Evolutionary conservation across 768 basidiomycete genomes (phyloP).

Genomic region (Multifurca ochricompacta): DNA sequence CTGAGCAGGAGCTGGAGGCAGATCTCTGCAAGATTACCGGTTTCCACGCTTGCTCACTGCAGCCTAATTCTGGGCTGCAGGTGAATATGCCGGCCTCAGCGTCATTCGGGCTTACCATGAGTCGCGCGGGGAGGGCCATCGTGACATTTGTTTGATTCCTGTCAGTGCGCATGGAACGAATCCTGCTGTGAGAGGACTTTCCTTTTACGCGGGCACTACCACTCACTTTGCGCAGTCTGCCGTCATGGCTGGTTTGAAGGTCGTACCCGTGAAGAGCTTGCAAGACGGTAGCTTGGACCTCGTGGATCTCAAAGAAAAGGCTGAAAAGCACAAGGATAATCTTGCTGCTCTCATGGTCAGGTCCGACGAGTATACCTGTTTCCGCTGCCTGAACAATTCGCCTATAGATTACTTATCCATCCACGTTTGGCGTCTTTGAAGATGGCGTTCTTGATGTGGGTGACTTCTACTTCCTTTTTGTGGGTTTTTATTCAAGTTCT

Average conservation of each 20-base stretch:
- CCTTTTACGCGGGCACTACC: not conserved
- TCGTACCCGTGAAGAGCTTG: constrained; percentile 89
- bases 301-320: constrained; percentile 76
- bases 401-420: constrained; percentile 90
- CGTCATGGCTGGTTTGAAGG: constrained; percentile 94
- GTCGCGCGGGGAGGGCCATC: constrained; percentile 74
- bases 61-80: constrained; percentile 97
- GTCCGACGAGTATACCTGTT: not conserved
- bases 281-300: constrained; percentile 86
- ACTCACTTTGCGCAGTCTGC: constrained; percentile 58
- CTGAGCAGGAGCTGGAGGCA: constrained; percentile 72
- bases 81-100: constrained; percentile 93
- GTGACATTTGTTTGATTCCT: constrained; percentile 90
- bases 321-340: constrained; percentile 83
- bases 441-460: constrained; percentile 74
- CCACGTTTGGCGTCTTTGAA: constrained; percentile 97
- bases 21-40: constrained; percentile 94
- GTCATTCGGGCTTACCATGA: constrained; percentile 94
- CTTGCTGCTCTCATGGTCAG: constrained; percentile 92
- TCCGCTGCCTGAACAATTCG: constrained; percentile 10
- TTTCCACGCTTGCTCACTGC: constrained; percentile 93
- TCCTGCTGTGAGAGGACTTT: constrained; percentile 64
- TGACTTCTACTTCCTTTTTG: constrained; percentile 19
- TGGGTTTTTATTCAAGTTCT: too few relatives aligned
- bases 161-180: constrained; percentile 97